phyloP scores from a whole-genome alignment of 345 rosid genomes.

The Sisymbrium altissimum region DNA sequence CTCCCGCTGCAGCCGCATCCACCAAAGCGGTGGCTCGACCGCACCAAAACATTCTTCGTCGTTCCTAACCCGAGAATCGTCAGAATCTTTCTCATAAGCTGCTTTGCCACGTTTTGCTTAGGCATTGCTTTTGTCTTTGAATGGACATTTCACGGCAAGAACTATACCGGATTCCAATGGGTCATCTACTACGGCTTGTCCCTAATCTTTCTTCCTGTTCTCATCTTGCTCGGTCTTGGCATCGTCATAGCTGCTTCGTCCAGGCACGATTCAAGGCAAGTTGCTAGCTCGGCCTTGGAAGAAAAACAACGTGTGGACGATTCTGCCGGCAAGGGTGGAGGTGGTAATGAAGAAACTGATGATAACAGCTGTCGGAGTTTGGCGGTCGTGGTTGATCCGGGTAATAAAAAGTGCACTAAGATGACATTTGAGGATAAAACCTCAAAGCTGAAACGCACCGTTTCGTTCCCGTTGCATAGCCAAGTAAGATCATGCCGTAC shows the following conservation, averaged over 20 bases:
- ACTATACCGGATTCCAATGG: constrained; percentile 12
- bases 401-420: neutral
- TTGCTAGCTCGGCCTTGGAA: neutral
- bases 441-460: constrained; percentile 15
- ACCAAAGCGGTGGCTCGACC: neutral
- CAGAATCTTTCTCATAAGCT: neutral
- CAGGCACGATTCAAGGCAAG: neutral
- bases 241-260: neutral
- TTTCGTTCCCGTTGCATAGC: constrained; percentile 6
- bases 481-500: constrained; percentile 17
- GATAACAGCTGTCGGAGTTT: neutral
- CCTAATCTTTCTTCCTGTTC: neutral
- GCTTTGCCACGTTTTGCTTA: neutral
- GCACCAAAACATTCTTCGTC: neutral
- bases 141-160: constrained; percentile 4
- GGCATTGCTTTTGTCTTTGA: constrained; percentile 17
- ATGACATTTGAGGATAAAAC: neutral
- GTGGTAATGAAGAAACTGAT: neutral
- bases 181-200: constrained; percentile 18
- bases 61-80: constrained; percentile 13
- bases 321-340: neutral
- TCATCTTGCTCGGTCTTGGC: constrained; percentile 6
- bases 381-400: constrained; percentile 3
- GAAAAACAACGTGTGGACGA: neutral
- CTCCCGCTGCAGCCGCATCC: neutral